Conservation (phyloP, 208 protist genomes). For the Leishmania braziliensis region DNA sequence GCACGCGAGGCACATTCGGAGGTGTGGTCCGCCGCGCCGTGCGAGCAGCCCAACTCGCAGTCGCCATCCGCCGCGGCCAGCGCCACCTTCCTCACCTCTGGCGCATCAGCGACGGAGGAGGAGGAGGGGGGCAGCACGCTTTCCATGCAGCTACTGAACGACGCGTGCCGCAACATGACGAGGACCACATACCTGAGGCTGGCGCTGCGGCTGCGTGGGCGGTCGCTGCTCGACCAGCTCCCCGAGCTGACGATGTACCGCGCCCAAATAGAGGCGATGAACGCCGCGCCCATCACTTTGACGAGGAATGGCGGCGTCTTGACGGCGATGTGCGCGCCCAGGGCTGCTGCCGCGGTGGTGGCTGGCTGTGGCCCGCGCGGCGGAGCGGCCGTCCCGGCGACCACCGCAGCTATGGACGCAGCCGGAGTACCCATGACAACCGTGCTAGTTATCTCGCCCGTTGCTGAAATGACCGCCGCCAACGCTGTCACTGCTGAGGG, state of each 20-base stretch:
- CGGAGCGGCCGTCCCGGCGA: neutral
- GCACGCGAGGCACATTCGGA: conserved; percentile 1
- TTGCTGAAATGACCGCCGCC: neutral
- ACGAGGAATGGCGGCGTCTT: neutral
- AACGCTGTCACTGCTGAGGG: neutral
- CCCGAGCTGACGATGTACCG: conserved; percentile 31
- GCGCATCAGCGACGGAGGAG: neutral
- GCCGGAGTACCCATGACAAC: neutral
- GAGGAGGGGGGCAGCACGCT: neutral
- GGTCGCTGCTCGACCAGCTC: conserved; percentile 35
- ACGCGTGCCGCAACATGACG: conserved; percentile 30
- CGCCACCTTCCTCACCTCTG: neutral
- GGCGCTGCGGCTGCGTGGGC: conserved; percentile 40
- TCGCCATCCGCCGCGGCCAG: neutral
- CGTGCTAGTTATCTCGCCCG: neutral
- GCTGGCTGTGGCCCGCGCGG: neutral
- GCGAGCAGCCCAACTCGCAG: neutral
- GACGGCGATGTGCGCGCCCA: conserved; percentile 6
- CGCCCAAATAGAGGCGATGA: conserved; percentile 23
- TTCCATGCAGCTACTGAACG: conserved; percentile 23
- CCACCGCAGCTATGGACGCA: too few species aligned
- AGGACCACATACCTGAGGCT: conserved; percentile 42
- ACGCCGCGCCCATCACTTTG: conserved; percentile 12
- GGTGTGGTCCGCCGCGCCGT: conserved; percentile 5
- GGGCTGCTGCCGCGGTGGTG: neutral